phyloP scores from a whole-genome alignment of 768 basidiomycete species.

The Pholiota microspora region DNA sequence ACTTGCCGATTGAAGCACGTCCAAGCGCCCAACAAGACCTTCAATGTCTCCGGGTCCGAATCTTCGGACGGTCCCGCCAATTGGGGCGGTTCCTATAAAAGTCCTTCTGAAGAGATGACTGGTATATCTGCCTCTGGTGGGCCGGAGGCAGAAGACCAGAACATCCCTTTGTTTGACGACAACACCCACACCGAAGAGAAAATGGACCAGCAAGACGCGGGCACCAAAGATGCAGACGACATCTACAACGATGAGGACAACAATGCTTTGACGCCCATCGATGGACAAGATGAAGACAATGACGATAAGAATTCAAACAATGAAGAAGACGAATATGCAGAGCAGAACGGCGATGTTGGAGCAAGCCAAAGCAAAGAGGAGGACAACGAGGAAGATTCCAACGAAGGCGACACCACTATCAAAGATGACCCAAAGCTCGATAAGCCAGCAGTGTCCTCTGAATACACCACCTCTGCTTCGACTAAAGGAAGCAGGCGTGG shows the following conservation, averaged over 20 bases:
- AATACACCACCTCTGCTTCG: background rate
- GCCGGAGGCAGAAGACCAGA: conserved; percentile 7
- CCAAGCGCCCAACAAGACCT: background rate
- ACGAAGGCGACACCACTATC: background rate
- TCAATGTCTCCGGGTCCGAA: background rate
- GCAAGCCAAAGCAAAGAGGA: background rate
- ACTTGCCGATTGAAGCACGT: background rate
- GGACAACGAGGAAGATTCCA: background rate
- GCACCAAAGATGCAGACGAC: background rate
- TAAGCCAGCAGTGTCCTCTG: background rate
- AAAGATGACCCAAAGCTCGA: background rate
- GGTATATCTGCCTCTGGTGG: conserved; percentile 4
- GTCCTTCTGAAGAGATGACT: background rate
- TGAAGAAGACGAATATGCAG: background rate
- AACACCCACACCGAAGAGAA: background rate
- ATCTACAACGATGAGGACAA: background rate
- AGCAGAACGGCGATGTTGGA: background rate
- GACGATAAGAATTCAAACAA: background rate
- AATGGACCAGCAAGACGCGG: background rate
- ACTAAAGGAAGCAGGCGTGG: background rate
- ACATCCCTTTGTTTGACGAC: background rate
- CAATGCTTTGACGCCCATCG: background rate
- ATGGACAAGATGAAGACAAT: background rate
- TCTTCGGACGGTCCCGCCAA: background rate
- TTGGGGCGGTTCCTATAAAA: background rate